phyloP scores from a whole-genome alignment of 1,284 basidiomycete genomes.

The Erythrobasidium hasegawianum region DNA sequence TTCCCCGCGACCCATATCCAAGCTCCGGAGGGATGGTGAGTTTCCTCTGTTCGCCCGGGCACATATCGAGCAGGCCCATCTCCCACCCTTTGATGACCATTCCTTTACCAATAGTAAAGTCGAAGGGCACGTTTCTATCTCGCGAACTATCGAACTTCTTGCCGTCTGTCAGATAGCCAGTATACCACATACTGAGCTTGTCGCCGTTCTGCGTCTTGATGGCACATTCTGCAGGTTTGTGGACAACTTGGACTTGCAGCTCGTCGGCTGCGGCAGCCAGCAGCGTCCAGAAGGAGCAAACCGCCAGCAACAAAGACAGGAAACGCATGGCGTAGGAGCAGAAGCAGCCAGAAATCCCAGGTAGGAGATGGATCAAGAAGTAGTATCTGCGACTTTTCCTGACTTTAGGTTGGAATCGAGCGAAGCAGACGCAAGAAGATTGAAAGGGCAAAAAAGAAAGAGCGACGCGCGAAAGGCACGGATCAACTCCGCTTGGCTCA shows the following conservation, averaged over 20 bases:
- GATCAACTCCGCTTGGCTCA: too few relatives aligned
- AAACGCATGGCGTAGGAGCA: slow-evolving; percentile 1
- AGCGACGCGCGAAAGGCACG: too few relatives aligned
- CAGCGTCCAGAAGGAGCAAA: neutral
- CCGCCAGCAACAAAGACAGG: slow-evolving; percentile 6
- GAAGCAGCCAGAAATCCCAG: neutral
- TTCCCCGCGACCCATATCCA: slow-evolving; percentile 31
- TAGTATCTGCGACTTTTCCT: neutral
- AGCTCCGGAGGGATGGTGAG: slow-evolving; percentile 30
- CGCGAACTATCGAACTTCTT: slow-evolving; percentile 56
- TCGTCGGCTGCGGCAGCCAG: slow-evolving; percentile 6
- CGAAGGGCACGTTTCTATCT: slow-evolving; percentile 55
- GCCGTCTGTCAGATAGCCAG: slow-evolving; percentile 54
- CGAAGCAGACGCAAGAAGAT: too few relatives aligned
- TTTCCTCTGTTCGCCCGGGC: slow-evolving; percentile 24
- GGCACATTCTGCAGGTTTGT: slow-evolving; percentile 53
- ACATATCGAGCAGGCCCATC: slow-evolving; percentile 52
- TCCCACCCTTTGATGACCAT: slow-evolving; percentile 55
- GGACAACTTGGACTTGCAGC: slow-evolving; percentile 35
- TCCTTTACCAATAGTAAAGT: slow-evolving; percentile 50
- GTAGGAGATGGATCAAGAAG: neutral
- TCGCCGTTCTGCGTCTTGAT: slow-evolving; percentile 55
- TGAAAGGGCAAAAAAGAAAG: too few relatives aligned
- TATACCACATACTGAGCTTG: slow-evolving; percentile 51
- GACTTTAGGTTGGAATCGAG: too few relatives aligned